Base-by-base conservation (phyloP, 805 yeast genomes). In the Teunomyces gatunensis region DNA sequence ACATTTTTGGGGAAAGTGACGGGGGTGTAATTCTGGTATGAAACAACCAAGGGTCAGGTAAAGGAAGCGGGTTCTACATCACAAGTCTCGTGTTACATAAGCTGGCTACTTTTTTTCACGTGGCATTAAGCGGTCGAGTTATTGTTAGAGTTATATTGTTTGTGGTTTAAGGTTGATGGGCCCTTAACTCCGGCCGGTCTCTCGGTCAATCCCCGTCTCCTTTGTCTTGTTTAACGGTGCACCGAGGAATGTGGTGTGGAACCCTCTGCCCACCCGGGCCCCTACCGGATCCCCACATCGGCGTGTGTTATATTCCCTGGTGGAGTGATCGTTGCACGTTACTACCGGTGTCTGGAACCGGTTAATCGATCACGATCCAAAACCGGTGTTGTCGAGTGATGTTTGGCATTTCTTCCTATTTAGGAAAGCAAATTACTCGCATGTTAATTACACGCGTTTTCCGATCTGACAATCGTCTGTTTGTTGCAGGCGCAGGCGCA, bases 341-440 rank as follows among this genome's bases (percentile, higher is more conserved):
- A 15, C 34, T 11, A 32, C 27, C 34, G 34, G 11, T 32, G 18
- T 32, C 18, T 32, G 15, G 34, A 7, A 32, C 13, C 34, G 11
- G 34, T 32, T 10, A 13, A 32, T 1, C 18, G 9, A 9, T 13
- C 34, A 25, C 34, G 34, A n/a, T 13, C 7, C 34, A 4, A 32
- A 32, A 32, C 13, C 34, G 34, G 34, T 32, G 40, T 37, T 37
- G 40, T 37, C 29, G 27, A 21, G 40, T 37, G 23, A 13, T 21
- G 40, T 37, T 20, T 35, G 23, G 40, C 18, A 27, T 45, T 41
- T 48, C 51, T 36, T 33, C 56, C 52, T 29, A 20, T 45, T 51
- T 48, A 41, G 58, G 58, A 25, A 42, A 37, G 6, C 23, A 52
- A 45, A 53, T 53, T 47, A 46, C 45, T 20, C 52, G 55, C 56